Evolutionary conservation across 768 basidiomycete species (phyloP).

Genomic region (Imleria badia): DNA sequence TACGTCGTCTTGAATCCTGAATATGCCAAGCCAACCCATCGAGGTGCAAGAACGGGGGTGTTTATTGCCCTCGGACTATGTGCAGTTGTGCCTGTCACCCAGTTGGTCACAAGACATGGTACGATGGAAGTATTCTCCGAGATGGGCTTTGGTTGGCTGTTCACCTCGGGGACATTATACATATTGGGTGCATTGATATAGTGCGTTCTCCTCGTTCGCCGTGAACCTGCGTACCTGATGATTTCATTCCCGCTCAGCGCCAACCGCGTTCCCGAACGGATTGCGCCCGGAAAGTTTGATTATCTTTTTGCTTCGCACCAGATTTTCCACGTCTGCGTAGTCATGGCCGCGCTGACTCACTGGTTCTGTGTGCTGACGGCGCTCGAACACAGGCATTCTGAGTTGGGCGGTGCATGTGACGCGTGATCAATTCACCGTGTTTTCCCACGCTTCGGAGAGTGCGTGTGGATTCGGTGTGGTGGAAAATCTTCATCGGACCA

Average conservation of each 20-base stretch:
- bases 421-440: constrained; percentile 25
- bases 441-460: constrained; percentile 22
- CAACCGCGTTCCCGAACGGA: constrained; percentile 75
- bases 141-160: constrained; percentile 72
- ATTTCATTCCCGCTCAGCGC: constrained; percentile 59
- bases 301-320: constrained; percentile 81
- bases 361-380: constrained; percentile 57
- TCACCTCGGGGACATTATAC: constrained; percentile 71
- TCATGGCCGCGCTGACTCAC: constrained; percentile 68
- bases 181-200: constrained; percentile 79
- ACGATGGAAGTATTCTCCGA: constrained; percentile 49
- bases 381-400: constrained; percentile 57
- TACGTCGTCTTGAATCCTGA: constrained; percentile 77
- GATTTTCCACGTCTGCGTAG: constrained; percentile 83
- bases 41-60: constrained; percentile 71
- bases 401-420: constrained; percentile 14
- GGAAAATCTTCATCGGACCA: constrained; percentile 24
- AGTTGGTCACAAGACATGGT: constrained; percentile 62
- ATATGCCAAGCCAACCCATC: constrained; percentile 72
- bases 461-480: constrained; percentile 11
- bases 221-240: constrained; percentile 25
- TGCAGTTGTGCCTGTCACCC: constrained; percentile 66
- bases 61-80: constrained; percentile 79
- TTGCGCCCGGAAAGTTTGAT: constrained; percentile 78
- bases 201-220: constrained; percentile 50